Base-by-base conservation (phyloP, 169 alveolate species). In the Pseudocohnilembus persalinus region DNA sequence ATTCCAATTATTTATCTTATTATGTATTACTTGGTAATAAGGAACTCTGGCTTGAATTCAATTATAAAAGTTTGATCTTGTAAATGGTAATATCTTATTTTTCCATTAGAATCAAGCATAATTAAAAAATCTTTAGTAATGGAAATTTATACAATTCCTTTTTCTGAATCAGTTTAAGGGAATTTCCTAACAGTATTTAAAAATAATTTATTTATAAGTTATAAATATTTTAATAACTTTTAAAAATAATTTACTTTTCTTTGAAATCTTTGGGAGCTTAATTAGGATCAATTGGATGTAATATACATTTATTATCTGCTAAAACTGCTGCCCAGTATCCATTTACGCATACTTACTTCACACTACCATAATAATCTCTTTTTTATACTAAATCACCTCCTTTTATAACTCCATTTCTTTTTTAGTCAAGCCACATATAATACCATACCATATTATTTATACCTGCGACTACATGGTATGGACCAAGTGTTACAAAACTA, bases 341-440 rank as follows among this genome's bases (percentile, higher is more conserved):
- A 84, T 92, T 93, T 73, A 94, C 28, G n/a, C 83, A 75, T 20
- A 94, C 90, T 31, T 90, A 34, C 78, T 87, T 90, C 15, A 91
- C 94, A 65, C 85, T 83, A 30, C 96, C 92, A 81, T 92, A 74
- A 85, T 95, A 94, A 49, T 94, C 96, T 85, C 93, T 93, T 85
- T 96, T 96, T 82, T 91, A 49, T 29, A 93, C 95, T 31, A 86
- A 77, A 32, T n/a, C 81, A 24, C 93, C 92, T 35, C 88, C 85
- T 32, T 83, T 82, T 24, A 91, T 83, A 35, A 84, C 81, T 76
- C 88, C 88, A 78, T 86, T 79, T 29, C 63, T 75, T 64, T 89
- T 83, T 76, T 87, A 49, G 83, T 93, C 92, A 82, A 89, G 84
- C 94, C 96, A 95, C 85, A 93, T 77, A 82, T 91, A 86, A 86